Conservation (phyloP, 495 filamentous ascomycete genomes). For the Amniculicola lignicola region DNA sequence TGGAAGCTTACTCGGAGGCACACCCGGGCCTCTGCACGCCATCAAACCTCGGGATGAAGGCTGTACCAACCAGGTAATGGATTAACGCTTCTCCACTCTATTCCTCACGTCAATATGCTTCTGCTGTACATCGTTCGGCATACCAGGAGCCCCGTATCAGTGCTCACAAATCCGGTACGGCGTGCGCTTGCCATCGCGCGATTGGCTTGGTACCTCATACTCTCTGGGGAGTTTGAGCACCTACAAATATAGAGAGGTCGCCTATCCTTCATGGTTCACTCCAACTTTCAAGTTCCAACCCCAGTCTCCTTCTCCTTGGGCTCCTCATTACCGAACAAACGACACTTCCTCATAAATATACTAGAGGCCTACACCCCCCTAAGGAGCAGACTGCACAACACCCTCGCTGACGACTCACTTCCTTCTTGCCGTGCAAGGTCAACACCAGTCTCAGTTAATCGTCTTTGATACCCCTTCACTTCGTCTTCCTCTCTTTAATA, state of each 20-base stretch:
- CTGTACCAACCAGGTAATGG: constrained; percentile 32
- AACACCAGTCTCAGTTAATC: background rate
- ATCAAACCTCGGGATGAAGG: constrained; percentile 34
- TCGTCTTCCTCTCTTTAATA: constrained; percentile 12
- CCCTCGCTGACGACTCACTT: constrained; percentile 16
- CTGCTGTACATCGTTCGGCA: constrained; percentile 33
- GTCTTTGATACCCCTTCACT: background rate
- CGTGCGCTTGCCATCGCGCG: constrained; percentile 30
- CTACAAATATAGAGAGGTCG: constrained; percentile 35
- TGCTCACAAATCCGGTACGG: constrained; percentile 33
- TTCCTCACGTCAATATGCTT: constrained; percentile 36
- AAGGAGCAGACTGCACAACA: constrained; percentile 10
- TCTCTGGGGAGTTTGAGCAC: background rate
- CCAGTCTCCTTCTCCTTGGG: constrained; percentile 27
- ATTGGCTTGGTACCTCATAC: constrained; percentile 26
- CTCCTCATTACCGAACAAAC: constrained; percentile 18
- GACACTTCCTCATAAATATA: constrained; percentile 7
- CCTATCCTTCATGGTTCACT: constrained; percentile 14
- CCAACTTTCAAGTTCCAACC: constrained; percentile 13
- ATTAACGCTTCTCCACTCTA: constrained; percentile 27
- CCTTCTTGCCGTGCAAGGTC: background rate
- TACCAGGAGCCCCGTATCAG: constrained; percentile 32
- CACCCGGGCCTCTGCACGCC: constrained; percentile 29
- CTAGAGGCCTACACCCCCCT: constrained; percentile 11
- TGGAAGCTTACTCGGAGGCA: constrained; percentile 27